phyloP scores from a whole-genome alignment of 805 yeast genomes.

The Hanseniaspora lindneri region DNA sequence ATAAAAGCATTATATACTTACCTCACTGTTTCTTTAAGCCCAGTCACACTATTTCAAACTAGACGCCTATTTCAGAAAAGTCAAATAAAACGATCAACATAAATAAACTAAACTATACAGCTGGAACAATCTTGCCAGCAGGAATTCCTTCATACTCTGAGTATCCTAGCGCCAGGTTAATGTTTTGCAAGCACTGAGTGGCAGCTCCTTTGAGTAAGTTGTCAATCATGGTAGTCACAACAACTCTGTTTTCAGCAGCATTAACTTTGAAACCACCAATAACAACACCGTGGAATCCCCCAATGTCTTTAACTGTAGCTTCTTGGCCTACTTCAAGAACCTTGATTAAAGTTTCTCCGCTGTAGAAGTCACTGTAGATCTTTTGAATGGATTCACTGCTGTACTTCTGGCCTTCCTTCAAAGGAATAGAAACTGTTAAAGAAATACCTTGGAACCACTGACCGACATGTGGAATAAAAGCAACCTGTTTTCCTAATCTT shows the following conservation, averaged over 20 bases:
- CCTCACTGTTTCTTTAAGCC: no score
- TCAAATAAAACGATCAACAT: background rate
- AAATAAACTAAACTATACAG: conserved; percentile 22
- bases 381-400: conserved; percentile 66
- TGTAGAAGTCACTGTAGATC: conserved; percentile 77
- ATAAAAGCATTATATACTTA: no score
- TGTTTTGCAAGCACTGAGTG: conserved; percentile 94
- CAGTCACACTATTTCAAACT: no score
- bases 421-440: conserved; percentile 81
- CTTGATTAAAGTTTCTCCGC: conserved; percentile 72
- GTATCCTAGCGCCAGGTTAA: conserved; percentile 78
- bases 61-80: no score
- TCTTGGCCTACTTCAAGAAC: conserved; percentile 71
- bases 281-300: conserved; percentile 89
- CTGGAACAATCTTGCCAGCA: conserved; percentile 44
- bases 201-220: conserved; percentile 96
- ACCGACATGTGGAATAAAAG: conserved; percentile 95
- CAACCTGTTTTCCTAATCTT: conserved; percentile 65
- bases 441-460: conserved; percentile 99
- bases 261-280: conserved; percentile 94
- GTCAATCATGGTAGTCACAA: conserved; percentile 89
- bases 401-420: conserved; percentile 52
- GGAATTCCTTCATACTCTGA: conserved; percentile 96
- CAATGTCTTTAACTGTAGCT: conserved; percentile 64
- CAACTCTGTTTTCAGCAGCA: conserved; percentile 78